Percentiles rank a stretch among this genome's conserved stretches.
Evolutionary conservation across 495 filamentous ascomycete genomes (phyloP).

Genomic region (Schizothecium vesticola): DNA sequence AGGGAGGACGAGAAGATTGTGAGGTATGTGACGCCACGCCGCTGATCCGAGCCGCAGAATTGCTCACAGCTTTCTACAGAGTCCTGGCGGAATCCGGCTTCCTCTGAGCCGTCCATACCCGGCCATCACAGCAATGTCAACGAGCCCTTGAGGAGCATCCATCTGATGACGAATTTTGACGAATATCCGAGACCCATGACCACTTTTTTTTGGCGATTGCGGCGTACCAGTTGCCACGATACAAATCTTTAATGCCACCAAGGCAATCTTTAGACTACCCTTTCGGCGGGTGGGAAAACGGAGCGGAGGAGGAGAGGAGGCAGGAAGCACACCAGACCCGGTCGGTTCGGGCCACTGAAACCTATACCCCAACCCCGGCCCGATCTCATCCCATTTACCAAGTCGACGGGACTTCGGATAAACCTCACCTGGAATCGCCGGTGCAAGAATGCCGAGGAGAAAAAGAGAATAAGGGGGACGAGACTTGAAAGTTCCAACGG

Average conservation of each 20-base stretch:
- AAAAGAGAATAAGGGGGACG: no score
- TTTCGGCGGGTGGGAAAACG: neutral
- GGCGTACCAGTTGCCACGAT: neutral
- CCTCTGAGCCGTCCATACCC: neutral
- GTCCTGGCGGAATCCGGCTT: slow-evolving; percentile 12
- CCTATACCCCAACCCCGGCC: no score
- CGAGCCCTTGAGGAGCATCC: neutral
- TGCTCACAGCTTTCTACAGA: neutral
- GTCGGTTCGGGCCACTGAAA: no score
- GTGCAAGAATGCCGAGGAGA: no score
- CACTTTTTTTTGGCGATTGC: neutral
- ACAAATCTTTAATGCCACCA: neutral
- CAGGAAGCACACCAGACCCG: no score
- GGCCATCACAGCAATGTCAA: neutral
- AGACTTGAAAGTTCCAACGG: no score
- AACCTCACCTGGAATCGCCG: neutral
- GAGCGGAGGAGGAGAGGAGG: neutral
- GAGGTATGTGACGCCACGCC: slow-evolving; percentile 40
- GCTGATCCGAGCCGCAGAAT: neutral
- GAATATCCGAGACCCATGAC: neutral
- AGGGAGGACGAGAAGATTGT: slow-evolving; percentile 83
- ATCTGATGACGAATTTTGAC: neutral
- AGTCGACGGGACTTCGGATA: neutral
- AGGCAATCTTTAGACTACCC: neutral
- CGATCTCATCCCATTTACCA: no score